Percentiles rank a stretch among this genome's conserved stretches.
Conservation (phyloP, 2,329 filamentous ascomycete genomes). For the Colletotrichum sublineola region DNA sequence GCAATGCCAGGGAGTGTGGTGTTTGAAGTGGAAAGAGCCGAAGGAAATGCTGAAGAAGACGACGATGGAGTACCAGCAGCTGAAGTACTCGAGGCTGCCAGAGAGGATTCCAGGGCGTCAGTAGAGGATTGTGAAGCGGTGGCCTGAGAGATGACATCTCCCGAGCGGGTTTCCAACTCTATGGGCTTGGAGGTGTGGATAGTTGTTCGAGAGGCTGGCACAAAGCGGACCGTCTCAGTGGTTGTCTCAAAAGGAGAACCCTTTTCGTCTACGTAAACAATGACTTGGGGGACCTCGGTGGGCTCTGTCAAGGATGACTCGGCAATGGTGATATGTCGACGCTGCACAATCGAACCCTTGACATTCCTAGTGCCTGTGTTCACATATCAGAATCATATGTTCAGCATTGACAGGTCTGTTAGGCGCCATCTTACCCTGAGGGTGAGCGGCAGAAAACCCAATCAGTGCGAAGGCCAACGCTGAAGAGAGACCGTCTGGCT, state of each 20-base stretch:
- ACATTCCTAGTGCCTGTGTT: conserved; percentile 34
- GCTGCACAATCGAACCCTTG: neutral
- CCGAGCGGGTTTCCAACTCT: conserved; percentile 25
- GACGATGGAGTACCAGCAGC: neutral
- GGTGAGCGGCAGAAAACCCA: conserved; percentile 33
- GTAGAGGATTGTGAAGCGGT: neutral
- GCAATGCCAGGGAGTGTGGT: conserved; percentile 56
- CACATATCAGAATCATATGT: neutral
- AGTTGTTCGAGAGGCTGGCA: conserved; percentile 43
- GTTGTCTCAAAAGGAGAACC: conserved; percentile 64
- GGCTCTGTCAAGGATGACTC: conserved; percentile 54
- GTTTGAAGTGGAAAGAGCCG: conserved; percentile 1
- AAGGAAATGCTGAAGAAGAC: neutral
- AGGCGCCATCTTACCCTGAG: conserved; percentile 19
- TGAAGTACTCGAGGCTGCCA: neutral
- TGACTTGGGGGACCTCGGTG: conserved; percentile 61
- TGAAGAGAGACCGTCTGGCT: conserved; percentile 14
- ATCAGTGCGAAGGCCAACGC: conserved; percentile 15
- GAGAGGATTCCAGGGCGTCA: neutral
- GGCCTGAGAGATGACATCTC: neutral
- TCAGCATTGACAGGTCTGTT: neutral
- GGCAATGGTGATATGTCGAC: conserved; percentile 50
- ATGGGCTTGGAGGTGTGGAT: neutral
- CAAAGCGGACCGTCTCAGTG: conserved; percentile 53
- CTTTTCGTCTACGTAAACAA: conserved; percentile 72